Conservation (phyloP, 2,329 filamentous ascomycete genomes). For the Exserohilum turcica region DNA sequence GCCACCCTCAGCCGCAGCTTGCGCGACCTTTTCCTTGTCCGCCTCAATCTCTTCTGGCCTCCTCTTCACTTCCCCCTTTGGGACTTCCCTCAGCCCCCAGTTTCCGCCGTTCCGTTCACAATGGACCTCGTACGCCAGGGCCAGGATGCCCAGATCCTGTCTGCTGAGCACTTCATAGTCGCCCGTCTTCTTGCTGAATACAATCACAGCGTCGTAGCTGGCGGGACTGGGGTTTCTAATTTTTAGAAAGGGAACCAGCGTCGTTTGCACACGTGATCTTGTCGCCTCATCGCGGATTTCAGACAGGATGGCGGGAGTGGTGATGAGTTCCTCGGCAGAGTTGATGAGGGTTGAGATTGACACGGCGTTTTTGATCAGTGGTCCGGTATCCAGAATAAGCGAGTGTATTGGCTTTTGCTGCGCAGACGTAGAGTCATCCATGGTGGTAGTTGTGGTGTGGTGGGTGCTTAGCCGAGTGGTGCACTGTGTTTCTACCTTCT, state of each 20-base stretch:
- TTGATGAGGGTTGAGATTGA: constrained; percentile 79
- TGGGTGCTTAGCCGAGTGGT: neutral
- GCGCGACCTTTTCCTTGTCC: constrained; percentile 15
- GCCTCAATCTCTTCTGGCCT: constrained; percentile 28
- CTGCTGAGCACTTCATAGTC: constrained; percentile 86
- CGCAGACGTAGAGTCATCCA: constrained; percentile 16
- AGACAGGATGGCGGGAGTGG: constrained; percentile 80
- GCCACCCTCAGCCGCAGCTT: constrained; percentile 37
- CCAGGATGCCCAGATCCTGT: constrained; percentile 87
- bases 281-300: constrained; percentile 89
- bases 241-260: constrained; percentile 82
- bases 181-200: constrained; percentile 87
- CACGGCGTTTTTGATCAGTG: constrained; percentile 91
- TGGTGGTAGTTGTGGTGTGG: neutral
- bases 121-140: constrained; percentile 92
- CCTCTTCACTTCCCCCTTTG: constrained; percentile 78
- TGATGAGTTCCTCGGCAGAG: constrained; percentile 68
- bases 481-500: neutral
- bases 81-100: constrained; percentile 78
- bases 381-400: constrained; percentile 87
- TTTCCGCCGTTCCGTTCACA: constrained; percentile 88
- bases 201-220: constrained; percentile 78
- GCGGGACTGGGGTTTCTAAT: constrained; percentile 74
- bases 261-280: constrained; percentile 78
- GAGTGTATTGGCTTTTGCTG: constrained; percentile 73